Percentiles rank a stretch among this genome's conserved stretches.
Conservation (phyloP, 176 grass and related monocot species). For the Aegilops speltoides region DNA sequence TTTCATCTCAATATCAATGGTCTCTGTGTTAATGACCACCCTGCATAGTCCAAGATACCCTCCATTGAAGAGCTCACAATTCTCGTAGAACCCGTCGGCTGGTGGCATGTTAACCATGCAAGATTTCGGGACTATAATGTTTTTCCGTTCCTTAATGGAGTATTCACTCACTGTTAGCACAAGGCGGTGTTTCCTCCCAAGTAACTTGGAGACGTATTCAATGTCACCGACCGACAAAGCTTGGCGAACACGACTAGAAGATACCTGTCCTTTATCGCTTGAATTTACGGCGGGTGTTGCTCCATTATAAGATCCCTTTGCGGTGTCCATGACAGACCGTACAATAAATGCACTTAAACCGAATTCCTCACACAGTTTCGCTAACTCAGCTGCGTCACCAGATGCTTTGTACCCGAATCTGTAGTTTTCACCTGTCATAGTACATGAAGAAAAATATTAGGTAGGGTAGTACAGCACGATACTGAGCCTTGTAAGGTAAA, state of each 20-base stretch:
- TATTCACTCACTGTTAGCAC: slow-evolving; percentile 46
- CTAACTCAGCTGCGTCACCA: slow-evolving; percentile 70
- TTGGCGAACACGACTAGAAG: slow-evolving; percentile 77
- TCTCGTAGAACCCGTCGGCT: slow-evolving; percentile 47
- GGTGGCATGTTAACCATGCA: slow-evolving; percentile 83
- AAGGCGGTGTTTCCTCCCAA: slow-evolving; percentile 89
- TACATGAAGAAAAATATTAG: slow-evolving; percentile 28
- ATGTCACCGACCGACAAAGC: slow-evolving; percentile 75
- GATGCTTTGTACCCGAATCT: slow-evolving; percentile 99
- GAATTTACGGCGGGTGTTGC: slow-evolving; percentile 46
- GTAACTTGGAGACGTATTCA: slow-evolving; percentile 63
- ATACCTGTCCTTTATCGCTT: slow-evolving; percentile 83
- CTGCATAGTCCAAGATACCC: slow-evolving; percentile 45
- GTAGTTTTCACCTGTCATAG: slow-evolving; percentile 83
- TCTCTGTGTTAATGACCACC: slow-evolving; percentile 46
- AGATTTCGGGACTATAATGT: slow-evolving; percentile 43
- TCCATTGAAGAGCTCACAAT: slow-evolving; percentile 52
- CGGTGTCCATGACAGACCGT: slow-evolving; percentile 49
- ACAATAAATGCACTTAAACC: slow-evolving; percentile 54
- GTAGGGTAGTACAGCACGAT: not conserved
- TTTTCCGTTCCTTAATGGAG: slow-evolving; percentile 34
- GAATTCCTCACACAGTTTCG: slow-evolving; percentile 52
- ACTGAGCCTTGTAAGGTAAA: slow-evolving; percentile 25
- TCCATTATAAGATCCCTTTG: slow-evolving; percentile 52
- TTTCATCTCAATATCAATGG: slow-evolving; percentile 49